phyloP scores from a whole-genome alignment of 2,329 filamentous ascomycete species.

The Beauveria pseudobassiana region DNA sequence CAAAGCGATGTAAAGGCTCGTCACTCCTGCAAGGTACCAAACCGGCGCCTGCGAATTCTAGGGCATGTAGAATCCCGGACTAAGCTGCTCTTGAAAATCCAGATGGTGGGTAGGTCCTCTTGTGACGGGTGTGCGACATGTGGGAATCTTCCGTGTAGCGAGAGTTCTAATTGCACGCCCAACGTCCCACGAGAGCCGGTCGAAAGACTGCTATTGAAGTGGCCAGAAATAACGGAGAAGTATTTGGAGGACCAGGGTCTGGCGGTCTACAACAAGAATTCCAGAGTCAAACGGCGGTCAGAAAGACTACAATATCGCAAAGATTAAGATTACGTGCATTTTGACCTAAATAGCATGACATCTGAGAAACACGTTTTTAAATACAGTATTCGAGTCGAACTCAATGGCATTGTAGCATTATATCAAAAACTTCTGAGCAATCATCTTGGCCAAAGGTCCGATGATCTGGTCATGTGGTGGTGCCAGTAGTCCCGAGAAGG shows the following conservation, averaged over 20 bases:
- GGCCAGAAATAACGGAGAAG: neutral
- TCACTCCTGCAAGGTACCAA: neutral
- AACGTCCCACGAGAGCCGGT: neutral
- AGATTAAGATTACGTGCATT: neutral
- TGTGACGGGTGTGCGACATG: neutral
- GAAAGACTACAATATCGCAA: constrained; percentile 1
- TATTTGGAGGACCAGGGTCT: neutral
- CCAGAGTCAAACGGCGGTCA: neutral
- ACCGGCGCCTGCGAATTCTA: neutral
- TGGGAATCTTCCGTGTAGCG: neutral
- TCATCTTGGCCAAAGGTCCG: constrained; percentile 1
- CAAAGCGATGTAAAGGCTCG: neutral
- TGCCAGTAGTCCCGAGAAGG: constrained; percentile 3
- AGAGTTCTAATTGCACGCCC: neutral
- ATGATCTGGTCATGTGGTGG: constrained; percentile 6
- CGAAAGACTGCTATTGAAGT: neutral
- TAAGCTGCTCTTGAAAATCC: neutral
- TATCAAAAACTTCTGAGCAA: neutral
- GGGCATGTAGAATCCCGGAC: neutral
- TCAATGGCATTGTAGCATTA: neutral
- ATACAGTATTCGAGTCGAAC: neutral
- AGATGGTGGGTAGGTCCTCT: constrained; percentile 2
- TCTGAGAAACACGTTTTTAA: neutral
- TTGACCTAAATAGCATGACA: too few relatives aligned
- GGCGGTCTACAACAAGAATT: neutral